Percentiles rank a stretch among this genome's conserved stretches.
phyloP scores from a whole-genome alignment of 129 eudicot genomes.

The Chrysanthemum seticuspe region DNA sequence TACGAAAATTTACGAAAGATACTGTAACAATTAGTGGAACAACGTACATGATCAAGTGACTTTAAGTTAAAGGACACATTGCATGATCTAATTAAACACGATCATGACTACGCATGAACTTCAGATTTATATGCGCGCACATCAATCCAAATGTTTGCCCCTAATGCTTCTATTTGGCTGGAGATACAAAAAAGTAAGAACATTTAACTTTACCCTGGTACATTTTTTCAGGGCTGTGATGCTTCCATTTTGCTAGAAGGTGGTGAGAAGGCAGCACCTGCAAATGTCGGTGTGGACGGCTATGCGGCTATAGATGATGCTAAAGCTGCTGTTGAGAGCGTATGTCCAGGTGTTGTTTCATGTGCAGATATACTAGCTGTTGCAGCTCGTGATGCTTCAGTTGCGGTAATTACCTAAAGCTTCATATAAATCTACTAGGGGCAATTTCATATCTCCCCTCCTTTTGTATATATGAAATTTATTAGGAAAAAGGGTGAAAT shows the following conservation, averaged over 20 bases:
- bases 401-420: slow-evolving; percentile 18
- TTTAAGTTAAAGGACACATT: no score
- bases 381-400: slow-evolving; percentile 77
- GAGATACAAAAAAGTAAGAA: neutral
- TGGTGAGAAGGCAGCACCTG: slow-evolving; percentile 46
- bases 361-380: slow-evolving; percentile 84
- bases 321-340: slow-evolving; percentile 56
- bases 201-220: neutral
- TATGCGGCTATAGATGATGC: slow-evolving; percentile 62
- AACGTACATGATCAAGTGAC: no score
- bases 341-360: slow-evolving; percentile 78
- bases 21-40: no score
- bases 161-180: neutral
- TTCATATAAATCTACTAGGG: neutral
- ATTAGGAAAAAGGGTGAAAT: no score
- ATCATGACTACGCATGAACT: no score
- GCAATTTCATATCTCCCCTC: no score
- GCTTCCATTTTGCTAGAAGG: slow-evolving; percentile 66
- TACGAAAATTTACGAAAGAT: no score
- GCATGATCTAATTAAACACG: no score
- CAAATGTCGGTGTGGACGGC: slow-evolving; percentile 56
- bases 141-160: no score
- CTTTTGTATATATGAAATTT: no score
- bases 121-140: no score
- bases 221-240: slow-evolving; percentile 69